Conservation (phyloP, 495 filamentous ascomycete species). For the Penicillium egyptiacum region DNA sequence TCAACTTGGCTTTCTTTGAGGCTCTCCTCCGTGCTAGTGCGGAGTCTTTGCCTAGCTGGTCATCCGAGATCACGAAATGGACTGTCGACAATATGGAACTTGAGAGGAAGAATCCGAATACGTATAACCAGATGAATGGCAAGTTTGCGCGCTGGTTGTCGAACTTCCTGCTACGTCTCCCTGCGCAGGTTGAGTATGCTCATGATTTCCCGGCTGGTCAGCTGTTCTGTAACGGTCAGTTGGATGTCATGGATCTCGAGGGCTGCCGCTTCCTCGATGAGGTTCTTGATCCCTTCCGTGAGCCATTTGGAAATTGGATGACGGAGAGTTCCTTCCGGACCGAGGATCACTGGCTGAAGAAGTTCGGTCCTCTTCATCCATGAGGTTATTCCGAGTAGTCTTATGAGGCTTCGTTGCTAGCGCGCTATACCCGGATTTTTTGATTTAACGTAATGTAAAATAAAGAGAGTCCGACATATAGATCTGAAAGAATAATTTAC, state of each 20-base stretch:
- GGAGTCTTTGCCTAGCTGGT: slow-evolving; percentile 40
- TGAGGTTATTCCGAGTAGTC: neutral
- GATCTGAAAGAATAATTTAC: neutral
- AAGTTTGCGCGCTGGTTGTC: slow-evolving; percentile 38
- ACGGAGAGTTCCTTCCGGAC: slow-evolving; percentile 21
- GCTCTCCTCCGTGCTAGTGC: slow-evolving; percentile 41
- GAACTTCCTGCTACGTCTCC: slow-evolving; percentile 37
- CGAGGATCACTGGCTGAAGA: slow-evolving; percentile 16
- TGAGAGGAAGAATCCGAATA: neutral
- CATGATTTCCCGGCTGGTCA: slow-evolving; percentile 8
- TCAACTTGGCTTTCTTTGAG: slow-evolving; percentile 32
- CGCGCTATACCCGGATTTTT: neutral
- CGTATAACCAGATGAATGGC: slow-evolving; percentile 14
- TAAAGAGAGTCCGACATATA: neutral
- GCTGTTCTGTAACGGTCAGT: slow-evolving; percentile 33
- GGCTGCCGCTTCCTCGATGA: slow-evolving; percentile 30
- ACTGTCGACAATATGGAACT: slow-evolving; percentile 26
- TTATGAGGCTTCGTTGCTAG: neutral
- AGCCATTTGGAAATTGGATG: slow-evolving; percentile 27
- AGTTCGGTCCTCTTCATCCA: slow-evolving; percentile 5
- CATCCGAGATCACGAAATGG: slow-evolving; percentile 39
- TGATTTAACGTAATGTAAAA: neutral
- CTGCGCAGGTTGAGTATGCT: slow-evolving; percentile 24
- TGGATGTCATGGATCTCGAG: slow-evolving; percentile 26
- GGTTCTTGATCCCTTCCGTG: slow-evolving; percentile 23